Base-by-base conservation (phyloP, 306 rosid genomes). In the Canavalia ensiformis region DNA sequence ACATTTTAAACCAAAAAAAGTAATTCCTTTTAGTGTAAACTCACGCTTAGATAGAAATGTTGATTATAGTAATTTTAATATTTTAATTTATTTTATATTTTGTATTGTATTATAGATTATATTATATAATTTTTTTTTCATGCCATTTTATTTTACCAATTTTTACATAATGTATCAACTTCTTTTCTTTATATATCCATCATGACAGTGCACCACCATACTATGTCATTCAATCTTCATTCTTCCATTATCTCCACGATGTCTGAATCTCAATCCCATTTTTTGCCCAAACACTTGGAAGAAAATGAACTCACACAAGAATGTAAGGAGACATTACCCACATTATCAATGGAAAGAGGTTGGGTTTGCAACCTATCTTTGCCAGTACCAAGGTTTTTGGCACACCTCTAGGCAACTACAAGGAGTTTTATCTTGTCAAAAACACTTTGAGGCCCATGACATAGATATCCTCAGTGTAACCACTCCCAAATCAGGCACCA, bases 401-500 rank as follows among this genome's bases (percentile, higher is more conserved):
- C 62, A 46, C 35, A 33, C 6, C 12, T 7, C 72, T 2, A 76
- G 59, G 37, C 47, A 60, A 3, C 80, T 77, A 0, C 74, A 77
- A 65, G 74, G 74, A 0, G 31, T 37, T 35, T 25, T 77, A 6
- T 65, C 74, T 1, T 65, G 81, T 33, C 74, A 77, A 64, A 64
- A 63, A 6, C 52, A 77, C 65, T 77, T 77, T 28, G 0, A 50
- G 3, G 74, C 81, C 8, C 34, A 50, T 28, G 52, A 64, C n/a
- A 39, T 57, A 0, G 67, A 77, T 13, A 0, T 66, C 7, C 3
- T 77, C 74, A 7, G 64, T 11, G 74, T 50, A 0, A 77, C 30
- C 64, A 35, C 33, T 51, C 74, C 74, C 1, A 77, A 77, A 77
- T 33, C 74, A 35, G 74, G 81, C 59, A 77, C 81, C 28, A 77